Conservation (phyloP, 257 asterid species). For the Solanum sejunctum region DNA sequence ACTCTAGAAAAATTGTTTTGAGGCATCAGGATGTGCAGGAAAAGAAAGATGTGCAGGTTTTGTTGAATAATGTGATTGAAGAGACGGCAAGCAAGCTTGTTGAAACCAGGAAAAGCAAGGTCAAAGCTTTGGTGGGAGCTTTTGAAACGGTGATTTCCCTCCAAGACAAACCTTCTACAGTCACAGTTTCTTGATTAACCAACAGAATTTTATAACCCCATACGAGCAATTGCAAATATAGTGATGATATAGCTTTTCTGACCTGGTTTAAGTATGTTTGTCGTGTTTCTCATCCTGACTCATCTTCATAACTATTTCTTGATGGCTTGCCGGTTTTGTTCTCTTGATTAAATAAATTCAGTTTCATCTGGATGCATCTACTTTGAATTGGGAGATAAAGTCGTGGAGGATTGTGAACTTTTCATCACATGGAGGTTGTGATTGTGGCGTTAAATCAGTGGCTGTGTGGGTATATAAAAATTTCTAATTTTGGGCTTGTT, state of each 20-base stretch:
- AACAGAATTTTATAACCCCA: background rate
- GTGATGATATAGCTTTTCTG: background rate
- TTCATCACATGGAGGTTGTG: background rate
- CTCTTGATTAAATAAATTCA: background rate
- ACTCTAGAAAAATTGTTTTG: constrained; percentile 34
- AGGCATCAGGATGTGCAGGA: constrained; percentile 58
- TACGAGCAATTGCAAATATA: background rate
- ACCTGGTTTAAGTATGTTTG: background rate
- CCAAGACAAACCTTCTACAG: constrained; percentile 49
- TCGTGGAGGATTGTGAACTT: background rate
- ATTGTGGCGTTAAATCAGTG: background rate
- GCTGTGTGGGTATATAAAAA: background rate
- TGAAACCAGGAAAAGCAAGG: constrained; percentile 75
- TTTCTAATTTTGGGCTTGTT: background rate
- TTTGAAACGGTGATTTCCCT: constrained; percentile 80
- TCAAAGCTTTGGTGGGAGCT: constrained; percentile 90
- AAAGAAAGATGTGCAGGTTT: constrained; percentile 66
- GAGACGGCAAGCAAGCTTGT: constrained; percentile 87
- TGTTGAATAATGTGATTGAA: constrained; percentile 64
- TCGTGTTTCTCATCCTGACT: background rate
- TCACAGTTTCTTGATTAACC: constrained; percentile 18
- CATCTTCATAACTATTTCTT: background rate
- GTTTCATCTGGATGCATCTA: background rate
- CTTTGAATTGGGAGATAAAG: background rate
- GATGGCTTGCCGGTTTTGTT: background rate